Evolutionary conservation across 1,284 basidiomycete genomes (phyloP).

Genomic region (Ceratobasidium theobromae): DNA sequence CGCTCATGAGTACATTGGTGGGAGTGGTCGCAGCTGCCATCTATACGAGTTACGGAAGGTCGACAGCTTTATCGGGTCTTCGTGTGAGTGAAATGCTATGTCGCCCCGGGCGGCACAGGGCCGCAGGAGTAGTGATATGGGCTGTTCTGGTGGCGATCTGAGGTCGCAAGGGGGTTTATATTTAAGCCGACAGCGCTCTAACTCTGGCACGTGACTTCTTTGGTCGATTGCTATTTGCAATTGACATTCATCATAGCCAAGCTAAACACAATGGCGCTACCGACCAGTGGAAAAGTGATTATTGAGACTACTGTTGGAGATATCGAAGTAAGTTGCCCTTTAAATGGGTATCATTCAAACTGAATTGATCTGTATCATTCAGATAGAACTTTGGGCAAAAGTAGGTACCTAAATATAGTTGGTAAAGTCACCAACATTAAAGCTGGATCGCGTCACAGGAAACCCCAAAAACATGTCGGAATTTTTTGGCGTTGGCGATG

Average conservation of each 20-base stretch:
- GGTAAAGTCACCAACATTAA: constrained; percentile 11
- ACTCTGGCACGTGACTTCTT: neutral
- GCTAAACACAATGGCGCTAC: constrained; percentile 51
- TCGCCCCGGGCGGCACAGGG: constrained; percentile 30
- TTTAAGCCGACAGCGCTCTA: neutral
- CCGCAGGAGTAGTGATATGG: constrained; percentile 13
- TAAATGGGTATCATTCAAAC: neutral
- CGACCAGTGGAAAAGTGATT: constrained; percentile 83
- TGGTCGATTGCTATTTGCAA: neutral
- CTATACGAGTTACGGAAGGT: neutral
- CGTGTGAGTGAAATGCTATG: neutral
- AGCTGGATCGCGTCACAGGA: constrained; percentile 56
- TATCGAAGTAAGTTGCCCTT: constrained; percentile 57
- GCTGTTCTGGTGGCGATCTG: neutral
- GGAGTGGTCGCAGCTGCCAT: constrained; percentile 21
- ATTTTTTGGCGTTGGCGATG: constrained; percentile 87
- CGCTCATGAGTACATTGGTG: constrained; percentile 26
- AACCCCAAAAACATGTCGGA: constrained; percentile 90
- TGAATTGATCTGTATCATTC: constrained; percentile 29
- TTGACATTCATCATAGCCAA: neutral
- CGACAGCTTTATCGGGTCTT: neutral
- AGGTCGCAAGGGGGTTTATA: neutral
- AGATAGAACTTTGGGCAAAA: constrained; percentile 92
- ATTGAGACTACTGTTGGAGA: constrained; percentile 90
- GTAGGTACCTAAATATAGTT: constrained; percentile 44